Conservation (phyloP, 345 rosid genomes). For the Salix caprea region DNA sequence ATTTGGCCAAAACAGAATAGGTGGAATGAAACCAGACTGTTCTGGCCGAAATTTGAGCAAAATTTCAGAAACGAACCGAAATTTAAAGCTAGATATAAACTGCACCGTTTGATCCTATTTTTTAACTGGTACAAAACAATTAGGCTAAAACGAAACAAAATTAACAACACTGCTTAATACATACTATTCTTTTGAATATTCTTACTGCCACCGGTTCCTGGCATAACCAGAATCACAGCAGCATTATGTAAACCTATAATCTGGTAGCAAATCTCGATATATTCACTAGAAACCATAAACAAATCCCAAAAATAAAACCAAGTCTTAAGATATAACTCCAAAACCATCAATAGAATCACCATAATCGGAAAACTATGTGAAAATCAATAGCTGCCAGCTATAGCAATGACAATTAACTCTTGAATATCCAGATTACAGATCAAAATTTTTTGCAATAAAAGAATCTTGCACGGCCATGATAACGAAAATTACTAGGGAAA, state of each 20-base stretch:
- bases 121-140: no score
- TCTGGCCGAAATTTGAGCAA: no score
- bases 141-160: no score
- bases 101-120: no score
- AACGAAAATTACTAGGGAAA: background rate
- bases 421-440: background rate
- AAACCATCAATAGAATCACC: background rate
- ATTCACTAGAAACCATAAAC: background rate
- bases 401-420: background rate
- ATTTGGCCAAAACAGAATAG: no score
- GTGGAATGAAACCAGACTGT: no score
- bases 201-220: background rate
- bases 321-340: background rate
- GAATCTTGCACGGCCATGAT: background rate
- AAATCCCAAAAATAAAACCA: background rate
- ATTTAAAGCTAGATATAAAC: no score
- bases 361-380: no score
- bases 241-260: background rate
- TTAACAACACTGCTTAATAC: no score
- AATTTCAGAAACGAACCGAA: no score
- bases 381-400: background rate
- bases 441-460: slow-evolving; percentile 1
- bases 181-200: background rate
- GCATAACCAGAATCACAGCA: background rate
- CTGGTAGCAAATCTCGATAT: background rate